Conservation (phyloP, 306 rosid species). For the Crataegus laevigata region DNA sequence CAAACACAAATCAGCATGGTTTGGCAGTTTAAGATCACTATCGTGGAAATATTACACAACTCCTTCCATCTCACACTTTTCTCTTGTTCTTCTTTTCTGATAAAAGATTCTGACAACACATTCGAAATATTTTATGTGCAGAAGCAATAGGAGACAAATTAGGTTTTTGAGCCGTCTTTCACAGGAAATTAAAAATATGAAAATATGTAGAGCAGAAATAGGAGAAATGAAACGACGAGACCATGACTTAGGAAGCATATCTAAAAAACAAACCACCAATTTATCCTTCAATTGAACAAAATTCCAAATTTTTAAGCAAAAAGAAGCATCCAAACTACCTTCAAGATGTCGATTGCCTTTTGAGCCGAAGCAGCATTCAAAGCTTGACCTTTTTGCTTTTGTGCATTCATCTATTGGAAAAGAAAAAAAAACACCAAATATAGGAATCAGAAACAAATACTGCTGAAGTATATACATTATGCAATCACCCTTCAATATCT, state of each 20-base stretch:
- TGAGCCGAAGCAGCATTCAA: slow-evolving; percentile 78
- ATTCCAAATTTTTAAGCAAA: neutral
- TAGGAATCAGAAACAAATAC: neutral
- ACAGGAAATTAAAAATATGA: neutral
- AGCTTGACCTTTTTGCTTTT: slow-evolving; percentile 94
- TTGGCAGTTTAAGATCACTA: neutral
- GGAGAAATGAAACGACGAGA: neutral
- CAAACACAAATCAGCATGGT: neutral
- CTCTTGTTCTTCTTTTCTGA: neutral
- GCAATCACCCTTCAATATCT: neutral
- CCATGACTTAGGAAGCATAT: neutral
- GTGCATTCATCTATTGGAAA: slow-evolving; percentile 67
- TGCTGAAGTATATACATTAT: neutral
- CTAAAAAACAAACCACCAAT: neutral
- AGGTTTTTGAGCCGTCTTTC: neutral
- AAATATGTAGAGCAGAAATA: neutral
- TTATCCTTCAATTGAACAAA: neutral
- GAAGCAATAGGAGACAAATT: neutral
- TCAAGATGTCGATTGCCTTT: slow-evolving; percentile 80
- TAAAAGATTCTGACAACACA: neutral
- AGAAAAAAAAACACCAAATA: neutral
- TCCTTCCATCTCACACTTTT: neutral
- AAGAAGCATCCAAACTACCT: slow-evolving; percentile 41
- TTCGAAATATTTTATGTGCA: neutral
- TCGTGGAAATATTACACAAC: neutral